Evolutionary conservation across 345 rosid genomes (phyloP).

Genomic region (Geranium brycei): DNA sequence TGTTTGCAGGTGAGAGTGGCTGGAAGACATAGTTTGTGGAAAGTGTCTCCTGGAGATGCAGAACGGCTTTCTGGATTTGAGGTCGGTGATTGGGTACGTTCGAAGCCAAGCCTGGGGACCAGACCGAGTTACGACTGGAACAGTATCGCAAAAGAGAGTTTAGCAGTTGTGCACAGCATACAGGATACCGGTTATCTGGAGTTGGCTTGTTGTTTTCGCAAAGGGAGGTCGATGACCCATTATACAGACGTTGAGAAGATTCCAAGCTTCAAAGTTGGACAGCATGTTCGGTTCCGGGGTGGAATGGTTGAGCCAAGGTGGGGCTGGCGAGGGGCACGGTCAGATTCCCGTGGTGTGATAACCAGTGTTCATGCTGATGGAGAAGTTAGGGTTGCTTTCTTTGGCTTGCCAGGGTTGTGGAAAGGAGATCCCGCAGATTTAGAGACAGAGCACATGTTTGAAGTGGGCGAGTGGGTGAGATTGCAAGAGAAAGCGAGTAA

Average conservation of each 20-base stretch:
- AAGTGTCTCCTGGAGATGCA: slow-evolving; percentile 92
- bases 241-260: slow-evolving; percentile 81
- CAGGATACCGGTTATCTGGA: slow-evolving; percentile 88
- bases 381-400: slow-evolving; percentile 78
- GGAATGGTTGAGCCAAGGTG: slow-evolving; percentile 82
- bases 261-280: slow-evolving; percentile 64
- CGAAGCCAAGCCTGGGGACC: slow-evolving; percentile 50
- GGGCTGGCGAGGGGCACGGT: slow-evolving; percentile 93
- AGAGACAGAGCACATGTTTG: slow-evolving; percentile 59
- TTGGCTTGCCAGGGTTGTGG: slow-evolving; percentile 76
- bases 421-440: slow-evolving; percentile 89
- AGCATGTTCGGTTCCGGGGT: slow-evolving; percentile 67
- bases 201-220: slow-evolving; percentile 88
- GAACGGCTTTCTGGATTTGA: slow-evolving; percentile 93
- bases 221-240: slow-evolving; percentile 67
- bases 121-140: slow-evolving; percentile 89
- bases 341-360: slow-evolving; percentile 63
- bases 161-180: slow-evolving; percentile 82
- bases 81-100: slow-evolving; percentile 97
- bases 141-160: slow-evolving; percentile 66
- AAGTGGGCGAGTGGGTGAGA: slow-evolving; percentile 93
- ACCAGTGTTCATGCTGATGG: slow-evolving; percentile 88
- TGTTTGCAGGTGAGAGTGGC: slow-evolving; percentile 54
- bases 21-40: slow-evolving; percentile 74
- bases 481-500: slow-evolving; percentile 38